Percentiles rank a stretch among this genome's conserved stretches.
Evolutionary conservation across 202 grass and related monocot genomes (phyloP).

Genomic region (Cymbopogon flexuosus): DNA sequence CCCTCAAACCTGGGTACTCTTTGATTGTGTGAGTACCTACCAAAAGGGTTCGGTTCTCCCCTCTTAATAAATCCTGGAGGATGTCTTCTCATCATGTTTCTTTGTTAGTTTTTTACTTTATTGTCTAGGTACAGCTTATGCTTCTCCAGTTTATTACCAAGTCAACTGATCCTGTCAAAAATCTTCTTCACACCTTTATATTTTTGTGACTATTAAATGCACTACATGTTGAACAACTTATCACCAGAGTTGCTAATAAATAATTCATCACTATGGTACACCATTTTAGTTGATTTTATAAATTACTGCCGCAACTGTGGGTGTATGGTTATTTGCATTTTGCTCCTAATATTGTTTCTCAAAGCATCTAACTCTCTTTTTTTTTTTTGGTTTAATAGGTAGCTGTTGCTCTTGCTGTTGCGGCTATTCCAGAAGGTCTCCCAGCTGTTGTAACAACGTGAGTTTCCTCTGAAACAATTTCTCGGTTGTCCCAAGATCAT

Average conservation of each 20-base stretch:
- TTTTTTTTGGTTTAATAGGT: slow-evolving; percentile 55
- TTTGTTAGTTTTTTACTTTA: background rate
- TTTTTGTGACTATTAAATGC: slow-evolving; percentile 1
- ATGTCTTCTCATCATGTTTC: background rate
- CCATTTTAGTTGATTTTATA: slow-evolving; percentile 25
- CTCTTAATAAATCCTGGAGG: background rate
- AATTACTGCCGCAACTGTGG: background rate
- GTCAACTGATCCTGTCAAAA: background rate
- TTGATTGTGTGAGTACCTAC: background rate
- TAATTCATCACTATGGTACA: background rate
- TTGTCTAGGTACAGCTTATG: background rate
- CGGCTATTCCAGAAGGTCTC: slow-evolving; percentile 98
- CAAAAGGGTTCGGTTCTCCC: background rate
- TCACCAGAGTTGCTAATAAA: background rate
- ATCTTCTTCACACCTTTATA: background rate
- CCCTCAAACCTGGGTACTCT: background rate
- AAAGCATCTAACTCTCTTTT: background rate
- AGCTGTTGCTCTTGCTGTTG: slow-evolving; percentile 96
- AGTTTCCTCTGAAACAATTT: slow-evolving; percentile 33
- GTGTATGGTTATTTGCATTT: slow-evolving; percentile 3
- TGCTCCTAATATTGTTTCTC: slow-evolving; percentile 23
- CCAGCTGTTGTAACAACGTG: slow-evolving; percentile 99
- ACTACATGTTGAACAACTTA: background rate
- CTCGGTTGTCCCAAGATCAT: slow-evolving; percentile 18
- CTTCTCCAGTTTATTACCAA: background rate